Conservation (phyloP, 805 yeast species). For the Barnettozyma siamensis region DNA sequence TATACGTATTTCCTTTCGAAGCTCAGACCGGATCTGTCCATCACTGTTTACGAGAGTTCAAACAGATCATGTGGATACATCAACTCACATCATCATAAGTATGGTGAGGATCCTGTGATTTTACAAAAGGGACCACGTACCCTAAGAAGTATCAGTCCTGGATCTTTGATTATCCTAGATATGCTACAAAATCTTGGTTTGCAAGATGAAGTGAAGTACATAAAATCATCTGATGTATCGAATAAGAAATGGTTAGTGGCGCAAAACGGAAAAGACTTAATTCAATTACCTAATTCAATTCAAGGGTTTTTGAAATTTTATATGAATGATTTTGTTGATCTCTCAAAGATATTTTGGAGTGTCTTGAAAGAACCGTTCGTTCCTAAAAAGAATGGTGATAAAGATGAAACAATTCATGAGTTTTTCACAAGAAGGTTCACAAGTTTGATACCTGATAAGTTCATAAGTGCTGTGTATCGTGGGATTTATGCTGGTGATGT, state of each 20-base stretch:
- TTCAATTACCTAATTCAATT: constrained; percentile 48
- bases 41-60: constrained; percentile 56
- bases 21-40: constrained; percentile 69
- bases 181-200: constrained; percentile 42
- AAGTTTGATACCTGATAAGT: constrained; percentile 40
- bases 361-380: constrained; percentile 47
- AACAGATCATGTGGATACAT: constrained; percentile 77
- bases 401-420: constrained; percentile 68
- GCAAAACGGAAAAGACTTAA: constrained; percentile 34
- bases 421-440: constrained; percentile 73
- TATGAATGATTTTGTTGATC: constrained; percentile 31
- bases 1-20: constrained; percentile 62
- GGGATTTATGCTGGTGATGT: constrained; percentile 93
- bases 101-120: constrained; percentile 23
- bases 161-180: constrained; percentile 65
- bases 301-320: constrained; percentile 31
- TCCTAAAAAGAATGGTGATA: constrained; percentile 20
- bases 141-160: constrained; percentile 74
- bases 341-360: constrained; percentile 39
- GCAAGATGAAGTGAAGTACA: constrained; percentile 48
- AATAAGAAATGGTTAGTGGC: constrained; percentile 66
- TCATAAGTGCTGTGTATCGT: constrained; percentile 76
- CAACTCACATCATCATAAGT: constrained; percentile 35
- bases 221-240: constrained; percentile 53
- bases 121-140: constrained; percentile 93